A percentile compares a stretch with the other conserved stretches of the same genome.
Conservation (phyloP, 257 asterid genomes). For the Przewalskia tangutica region DNA sequence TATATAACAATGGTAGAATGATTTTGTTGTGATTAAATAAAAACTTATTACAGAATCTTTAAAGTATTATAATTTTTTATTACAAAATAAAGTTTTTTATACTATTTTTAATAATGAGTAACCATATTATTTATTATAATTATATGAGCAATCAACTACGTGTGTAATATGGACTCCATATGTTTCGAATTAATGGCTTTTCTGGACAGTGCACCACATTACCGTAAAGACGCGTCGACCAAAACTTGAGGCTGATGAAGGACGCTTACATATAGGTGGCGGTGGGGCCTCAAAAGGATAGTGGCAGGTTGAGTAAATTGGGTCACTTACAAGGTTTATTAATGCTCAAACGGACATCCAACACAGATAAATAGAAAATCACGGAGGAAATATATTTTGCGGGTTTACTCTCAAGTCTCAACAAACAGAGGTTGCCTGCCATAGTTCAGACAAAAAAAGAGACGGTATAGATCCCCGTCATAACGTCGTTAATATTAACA, state of each 20-base stretch:
- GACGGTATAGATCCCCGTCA: not conserved
- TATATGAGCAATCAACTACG: no score
- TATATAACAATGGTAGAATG: no score
- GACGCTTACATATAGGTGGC: not conserved
- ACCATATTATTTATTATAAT: no score
- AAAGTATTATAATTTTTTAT: no score
- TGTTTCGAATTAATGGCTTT: not conserved
- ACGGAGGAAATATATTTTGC: not conserved
- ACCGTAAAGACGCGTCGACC: not conserved
- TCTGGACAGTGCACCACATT: not conserved
- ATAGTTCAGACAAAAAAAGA: slow-evolving; percentile 13
- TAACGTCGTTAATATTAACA: not conserved
- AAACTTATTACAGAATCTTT: no score
- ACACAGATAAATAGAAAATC: not conserved
- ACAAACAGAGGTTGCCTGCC: slow-evolving; percentile 13
- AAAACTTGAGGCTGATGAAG: not conserved
- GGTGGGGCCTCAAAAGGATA: not conserved
- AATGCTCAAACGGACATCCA: not conserved
- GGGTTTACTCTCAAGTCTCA: slow-evolving; percentile 4
- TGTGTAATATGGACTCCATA: no score
- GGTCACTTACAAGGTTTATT: not conserved
- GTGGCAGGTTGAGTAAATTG: not conserved
- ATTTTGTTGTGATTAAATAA: no score
- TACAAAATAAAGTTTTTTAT: no score
- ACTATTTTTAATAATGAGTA: no score